Evolutionary conservation across 805 yeast genomes (phyloP).

Genomic region (Saccharomycopsis vini): DNA sequence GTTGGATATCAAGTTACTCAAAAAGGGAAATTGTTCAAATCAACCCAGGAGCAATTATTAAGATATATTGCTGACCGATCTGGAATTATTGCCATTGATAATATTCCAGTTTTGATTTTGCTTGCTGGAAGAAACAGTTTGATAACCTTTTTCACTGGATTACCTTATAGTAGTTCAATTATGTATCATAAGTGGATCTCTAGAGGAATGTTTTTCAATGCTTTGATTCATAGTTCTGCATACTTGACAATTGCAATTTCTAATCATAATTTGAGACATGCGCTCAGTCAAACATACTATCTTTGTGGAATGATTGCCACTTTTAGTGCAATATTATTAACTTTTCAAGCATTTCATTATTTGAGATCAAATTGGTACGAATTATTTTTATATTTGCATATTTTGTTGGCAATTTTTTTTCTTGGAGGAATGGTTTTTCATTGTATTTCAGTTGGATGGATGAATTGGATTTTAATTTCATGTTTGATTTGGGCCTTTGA

Average conservation of each 20-base stretch:
- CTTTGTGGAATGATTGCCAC: conserved; percentile 12
- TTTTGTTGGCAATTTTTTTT: conserved; percentile 6
- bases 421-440: conserved; percentile 10
- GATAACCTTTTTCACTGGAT: conserved; percentile 48
- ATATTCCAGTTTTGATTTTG: conserved; percentile 46
- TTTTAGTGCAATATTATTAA: not conserved
- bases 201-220: conserved; percentile 30
- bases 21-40: conserved; percentile 30
- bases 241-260: not conserved
- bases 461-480: conserved; percentile 2
- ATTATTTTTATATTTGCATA: conserved; percentile 8
- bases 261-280: too few relatives aligned
- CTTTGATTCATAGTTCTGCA: conserved; percentile 8
- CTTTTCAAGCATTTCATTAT: conserved; percentile 10
- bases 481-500: conserved; percentile 8
- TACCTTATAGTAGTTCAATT: conserved; percentile 55
- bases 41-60: conserved; percentile 29
- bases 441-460: conserved; percentile 13
- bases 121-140: conserved; percentile 71
- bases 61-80: conserved; percentile 35
- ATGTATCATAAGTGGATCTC: conserved; percentile 61
- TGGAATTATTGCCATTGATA: conserved; percentile 27
- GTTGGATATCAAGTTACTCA: conserved; percentile 23
- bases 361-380: conserved; percentile 12
- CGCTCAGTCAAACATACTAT: not conserved